Percentiles rank a stretch among this genome's conserved stretches.
These are phyloP conservation scores for Amorphotheca resinae DNA, from an alignment of 495 filamentous ascomycete genomes.

Conservation along the genomic window DNA sequence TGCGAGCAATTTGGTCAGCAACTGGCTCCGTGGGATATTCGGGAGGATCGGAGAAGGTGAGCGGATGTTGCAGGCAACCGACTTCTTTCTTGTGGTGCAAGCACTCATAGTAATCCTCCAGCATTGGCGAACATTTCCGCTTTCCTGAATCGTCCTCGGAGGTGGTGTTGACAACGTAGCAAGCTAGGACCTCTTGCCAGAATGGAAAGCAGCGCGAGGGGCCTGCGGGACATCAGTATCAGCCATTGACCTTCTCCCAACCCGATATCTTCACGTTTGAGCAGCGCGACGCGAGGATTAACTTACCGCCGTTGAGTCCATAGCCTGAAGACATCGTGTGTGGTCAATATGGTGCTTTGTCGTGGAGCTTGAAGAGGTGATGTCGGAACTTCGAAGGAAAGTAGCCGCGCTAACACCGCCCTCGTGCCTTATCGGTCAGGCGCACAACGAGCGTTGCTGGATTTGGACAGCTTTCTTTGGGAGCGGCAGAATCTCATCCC, in stretches of 20 bases:
- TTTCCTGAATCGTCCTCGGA: constrained; percentile 65
- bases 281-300: neutral
- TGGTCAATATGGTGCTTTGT: constrained; percentile 14
- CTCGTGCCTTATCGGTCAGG: constrained; percentile 7
- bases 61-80: constrained; percentile 18
- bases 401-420: constrained; percentile 1
- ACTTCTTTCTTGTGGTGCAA: constrained; percentile 98
- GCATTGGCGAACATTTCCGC: constrained; percentile 75
- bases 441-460: constrained; percentile 5
- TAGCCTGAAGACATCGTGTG: constrained; percentile 68
- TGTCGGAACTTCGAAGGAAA: constrained; percentile 1
- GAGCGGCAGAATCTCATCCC: constrained; percentile 1
- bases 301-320: constrained; percentile 66
- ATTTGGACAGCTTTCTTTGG: too few relatives aligned
- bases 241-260: constrained; percentile 8
- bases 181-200: constrained; percentile 90
- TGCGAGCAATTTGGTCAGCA: constrained; percentile 3
- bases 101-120: constrained; percentile 98
- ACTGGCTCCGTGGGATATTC: too few relatives aligned
- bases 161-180: constrained; percentile 74
- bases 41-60: neutral
- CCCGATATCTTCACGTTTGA: neutral
- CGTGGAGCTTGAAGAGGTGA: constrained; percentile 13
- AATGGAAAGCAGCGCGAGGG: constrained; percentile 92
- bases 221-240: constrained; percentile 36